Evolutionary conservation across 2,329 filamentous ascomycete species (phyloP).

Genomic region (Annulohypoxylon truncatum): DNA sequence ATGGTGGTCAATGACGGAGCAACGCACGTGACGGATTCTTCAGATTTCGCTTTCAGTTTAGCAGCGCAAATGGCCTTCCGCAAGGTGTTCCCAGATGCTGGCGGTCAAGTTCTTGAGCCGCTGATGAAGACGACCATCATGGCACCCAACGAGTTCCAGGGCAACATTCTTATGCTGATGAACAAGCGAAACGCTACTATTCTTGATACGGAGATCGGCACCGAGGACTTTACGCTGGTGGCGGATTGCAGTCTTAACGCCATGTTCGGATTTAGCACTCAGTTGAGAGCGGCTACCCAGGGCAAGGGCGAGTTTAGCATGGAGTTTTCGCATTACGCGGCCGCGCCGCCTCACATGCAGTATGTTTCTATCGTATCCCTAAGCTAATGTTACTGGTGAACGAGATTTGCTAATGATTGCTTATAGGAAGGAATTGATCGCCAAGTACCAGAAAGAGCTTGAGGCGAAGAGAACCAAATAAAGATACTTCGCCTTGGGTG

Average conservation of each 20-base stretch:
- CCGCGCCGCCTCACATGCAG: slow-evolving; percentile 90
- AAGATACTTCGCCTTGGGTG: neutral
- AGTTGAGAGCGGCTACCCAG: slow-evolving; percentile 92
- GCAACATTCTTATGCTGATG: slow-evolving; percentile 90
- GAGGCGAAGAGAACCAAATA: slow-evolving; percentile 68
- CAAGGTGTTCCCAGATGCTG: slow-evolving; percentile 86
- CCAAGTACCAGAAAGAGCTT: slow-evolving; percentile 69
- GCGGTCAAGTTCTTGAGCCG: slow-evolving; percentile 89
- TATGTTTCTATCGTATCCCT: slow-evolving; percentile 59
- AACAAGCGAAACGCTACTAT: slow-evolving; percentile 98
- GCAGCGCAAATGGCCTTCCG: slow-evolving; percentile 97
- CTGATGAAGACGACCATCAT: slow-evolving; percentile 99
- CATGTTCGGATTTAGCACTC: slow-evolving; percentile 97
- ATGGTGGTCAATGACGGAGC: slow-evolving; percentile 98
- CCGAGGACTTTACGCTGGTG: slow-evolving; percentile 91
- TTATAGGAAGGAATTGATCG: slow-evolving; percentile 67
- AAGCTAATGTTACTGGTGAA: neutral
- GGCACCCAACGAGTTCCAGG: slow-evolving; percentile 96
- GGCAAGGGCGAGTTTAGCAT: slow-evolving; percentile 99
- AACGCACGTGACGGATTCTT: slow-evolving; percentile 97
- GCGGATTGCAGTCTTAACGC: slow-evolving; percentile 94
- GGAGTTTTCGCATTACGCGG: slow-evolving; percentile 97
- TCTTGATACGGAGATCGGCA: slow-evolving; percentile 92
- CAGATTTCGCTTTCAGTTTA: slow-evolving; percentile 93
- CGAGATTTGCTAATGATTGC: slow-evolving; percentile 42